Evolutionary conservation across 75 land plant genomes (phyloP).

Genomic region (Pinus taeda): DNA sequence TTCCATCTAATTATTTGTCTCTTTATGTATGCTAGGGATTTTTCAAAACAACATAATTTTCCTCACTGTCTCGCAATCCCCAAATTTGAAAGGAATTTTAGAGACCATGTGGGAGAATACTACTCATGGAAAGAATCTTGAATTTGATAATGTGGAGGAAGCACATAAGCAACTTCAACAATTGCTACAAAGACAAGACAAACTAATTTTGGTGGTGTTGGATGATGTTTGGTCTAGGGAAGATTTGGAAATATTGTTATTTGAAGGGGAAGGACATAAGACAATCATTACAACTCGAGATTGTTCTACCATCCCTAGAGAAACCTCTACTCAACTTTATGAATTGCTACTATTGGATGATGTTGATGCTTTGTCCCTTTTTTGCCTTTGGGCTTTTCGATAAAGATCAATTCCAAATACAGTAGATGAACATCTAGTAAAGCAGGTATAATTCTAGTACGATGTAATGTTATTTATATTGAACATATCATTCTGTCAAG

Average conservation of each 20-base stretch:
- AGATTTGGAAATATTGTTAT: not conserved
- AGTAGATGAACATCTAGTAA: not conserved
- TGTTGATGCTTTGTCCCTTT: not conserved
- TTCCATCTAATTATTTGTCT: too few relatives aligned
- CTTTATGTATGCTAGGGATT: too few relatives aligned
- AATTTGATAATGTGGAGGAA: not conserved
- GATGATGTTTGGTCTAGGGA: constrained; percentile 4
- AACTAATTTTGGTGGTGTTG: not conserved
- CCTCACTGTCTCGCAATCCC: constrained; percentile 57
- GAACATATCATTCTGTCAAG: not conserved
- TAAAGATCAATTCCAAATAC: too few relatives aligned
- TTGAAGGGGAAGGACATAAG: not conserved
- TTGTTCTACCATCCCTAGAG: not conserved
- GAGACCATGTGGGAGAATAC: constrained; percentile 23
- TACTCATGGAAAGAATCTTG: not conserved
- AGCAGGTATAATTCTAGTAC: not conserved
- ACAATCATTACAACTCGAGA: not conserved
- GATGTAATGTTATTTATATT: not conserved
- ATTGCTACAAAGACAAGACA: not conserved
- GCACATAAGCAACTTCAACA: not conserved
- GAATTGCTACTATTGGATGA: not conserved
- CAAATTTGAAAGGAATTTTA: constrained; percentile 12
- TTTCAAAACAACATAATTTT: constrained; percentile 9
- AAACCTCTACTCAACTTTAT: not conserved
- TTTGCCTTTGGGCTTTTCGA: not conserved